phyloP scores from a whole-genome alignment of 352 stramenopile species.

The Paralagenidium karlingii region DNA sequence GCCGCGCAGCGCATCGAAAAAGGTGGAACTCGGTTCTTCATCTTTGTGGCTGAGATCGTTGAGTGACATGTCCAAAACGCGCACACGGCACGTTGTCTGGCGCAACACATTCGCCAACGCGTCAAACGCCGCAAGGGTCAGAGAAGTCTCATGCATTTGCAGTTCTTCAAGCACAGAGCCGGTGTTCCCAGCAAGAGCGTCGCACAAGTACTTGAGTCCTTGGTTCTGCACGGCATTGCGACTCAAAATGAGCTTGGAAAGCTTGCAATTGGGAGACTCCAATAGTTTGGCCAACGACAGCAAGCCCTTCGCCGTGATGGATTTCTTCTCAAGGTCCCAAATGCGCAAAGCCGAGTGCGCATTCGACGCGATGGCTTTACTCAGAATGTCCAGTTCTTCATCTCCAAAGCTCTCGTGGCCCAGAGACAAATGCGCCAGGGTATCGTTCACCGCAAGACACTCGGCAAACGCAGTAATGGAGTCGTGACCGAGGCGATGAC shows the following conservation, averaged over 20 bases:
- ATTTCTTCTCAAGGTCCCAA: constrained; percentile 72
- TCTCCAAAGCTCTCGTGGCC: constrained; percentile 48
- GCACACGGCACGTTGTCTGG: too few species aligned
- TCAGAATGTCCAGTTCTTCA: constrained; percentile 24
- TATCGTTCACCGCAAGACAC: constrained; percentile 45
- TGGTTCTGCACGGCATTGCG: too few species aligned
- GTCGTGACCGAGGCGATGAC: constrained; percentile 31
- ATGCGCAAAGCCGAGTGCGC: constrained; percentile 25
- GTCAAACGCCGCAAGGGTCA: too few species aligned
- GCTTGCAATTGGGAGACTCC: constrained; percentile 16
- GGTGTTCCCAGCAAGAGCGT: too few species aligned
- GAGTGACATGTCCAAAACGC: constrained; percentile 18
- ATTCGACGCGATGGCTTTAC: constrained; percentile 36
- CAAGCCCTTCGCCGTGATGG: constrained; percentile 23
- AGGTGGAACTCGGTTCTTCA: constrained; percentile 16
- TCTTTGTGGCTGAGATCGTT: constrained; percentile 31
- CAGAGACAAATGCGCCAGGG: constrained; percentile 53
- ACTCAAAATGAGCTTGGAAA: constrained; percentile 38
- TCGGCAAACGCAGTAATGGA: constrained; percentile 45
- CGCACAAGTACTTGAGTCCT: too few species aligned
- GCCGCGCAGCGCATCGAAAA: constrained; percentile 38
- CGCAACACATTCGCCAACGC: too few species aligned
- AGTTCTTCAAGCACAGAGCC: too few species aligned
- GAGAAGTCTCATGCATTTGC: too few species aligned
- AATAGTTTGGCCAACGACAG: constrained; percentile 39